Percentiles rank a stretch among this genome's conserved stretches.
Evolutionary conservation across 352 stramenopile species (phyloP).

Genomic region (Globisporangium orthogonon): DNA sequence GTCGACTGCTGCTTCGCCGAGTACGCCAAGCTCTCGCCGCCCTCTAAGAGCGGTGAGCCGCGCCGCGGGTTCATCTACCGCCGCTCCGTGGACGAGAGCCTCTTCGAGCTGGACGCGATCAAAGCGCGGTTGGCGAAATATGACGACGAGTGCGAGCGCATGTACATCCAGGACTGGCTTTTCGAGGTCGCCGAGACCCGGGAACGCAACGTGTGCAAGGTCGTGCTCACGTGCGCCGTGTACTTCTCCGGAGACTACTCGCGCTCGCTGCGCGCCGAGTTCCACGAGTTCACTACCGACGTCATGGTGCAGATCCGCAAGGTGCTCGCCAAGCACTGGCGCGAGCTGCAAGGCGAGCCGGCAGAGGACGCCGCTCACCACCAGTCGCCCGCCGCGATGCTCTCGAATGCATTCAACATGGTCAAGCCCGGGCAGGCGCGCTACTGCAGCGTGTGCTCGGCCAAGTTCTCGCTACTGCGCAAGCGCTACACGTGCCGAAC

Average conservation of each 20-base stretch:
- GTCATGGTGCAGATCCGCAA: conserved; percentile 44
- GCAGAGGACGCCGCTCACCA: conserved; percentile 10
- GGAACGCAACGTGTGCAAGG: conserved; percentile 52
- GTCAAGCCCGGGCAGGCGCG: conserved; percentile 17
- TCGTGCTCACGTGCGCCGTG: conserved; percentile 58
- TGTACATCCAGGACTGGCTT: conserved; percentile 68
- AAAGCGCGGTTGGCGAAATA: conserved; percentile 39
- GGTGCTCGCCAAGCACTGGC: conserved; percentile 49
- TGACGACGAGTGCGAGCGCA: conserved; percentile 32
- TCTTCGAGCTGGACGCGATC: conserved; percentile 35
- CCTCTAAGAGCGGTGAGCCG: conserved; percentile 13
- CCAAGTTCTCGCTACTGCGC: conserved; percentile 51
- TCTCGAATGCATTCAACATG: conserved; percentile 16
- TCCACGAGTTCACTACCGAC: conserved; percentile 56
- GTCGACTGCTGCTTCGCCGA: conserved; percentile 63
- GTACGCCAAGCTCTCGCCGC: conserved; percentile 29
- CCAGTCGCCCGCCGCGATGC: conserved; percentile 17
- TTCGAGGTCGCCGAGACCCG: conserved; percentile 58
- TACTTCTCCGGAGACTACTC: conserved; percentile 33
- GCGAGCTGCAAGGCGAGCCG: conserved; percentile 20
- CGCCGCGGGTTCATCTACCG: conserved; percentile 66
- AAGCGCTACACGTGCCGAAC: conserved; percentile 50
- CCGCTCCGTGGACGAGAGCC: conserved; percentile 52
- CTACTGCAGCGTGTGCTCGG: conserved; percentile 52
- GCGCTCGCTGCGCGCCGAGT: conserved; percentile 35